Evolutionary conservation across 1,284 basidiomycete genomes (phyloP).

Genomic region (Cutaneotrichosporon cyanovorans): DNA sequence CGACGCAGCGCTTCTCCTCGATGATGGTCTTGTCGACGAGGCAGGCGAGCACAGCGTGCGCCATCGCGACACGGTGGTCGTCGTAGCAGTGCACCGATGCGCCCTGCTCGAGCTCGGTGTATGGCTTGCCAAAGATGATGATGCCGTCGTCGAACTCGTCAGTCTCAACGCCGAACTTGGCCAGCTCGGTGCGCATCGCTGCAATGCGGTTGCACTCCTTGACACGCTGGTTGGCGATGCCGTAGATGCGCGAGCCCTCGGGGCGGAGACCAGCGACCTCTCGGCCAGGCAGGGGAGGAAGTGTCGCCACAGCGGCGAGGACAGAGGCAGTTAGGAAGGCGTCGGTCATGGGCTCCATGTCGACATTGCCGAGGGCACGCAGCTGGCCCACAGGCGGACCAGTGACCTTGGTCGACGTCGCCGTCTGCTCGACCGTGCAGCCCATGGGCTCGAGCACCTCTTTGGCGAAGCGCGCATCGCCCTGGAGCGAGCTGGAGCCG

Average conservation of each 20-base stretch:
- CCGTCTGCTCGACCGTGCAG: conserved; percentile 80
- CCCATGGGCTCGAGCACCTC: conserved; percentile 94
- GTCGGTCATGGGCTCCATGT: conserved; percentile 99
- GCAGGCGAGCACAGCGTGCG: conserved; percentile 80
- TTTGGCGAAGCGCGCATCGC: conserved; percentile 90
- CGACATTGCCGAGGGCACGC: conserved; percentile 74
- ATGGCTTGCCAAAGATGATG: conserved; percentile 72
- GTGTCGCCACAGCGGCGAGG: conserved; percentile 74
- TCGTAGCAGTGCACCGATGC: conserved; percentile 90
- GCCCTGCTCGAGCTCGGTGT: conserved; percentile 57
- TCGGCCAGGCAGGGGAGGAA: conserved; percentile 47
- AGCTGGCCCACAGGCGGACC: conserved; percentile 78
- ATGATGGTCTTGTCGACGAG: conserved; percentile 69
- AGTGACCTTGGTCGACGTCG: conserved; percentile 80
- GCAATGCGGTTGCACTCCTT: conserved; percentile 97
- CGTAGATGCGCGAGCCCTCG: conserved; percentile 70
- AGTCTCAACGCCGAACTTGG: conserved; percentile 90
- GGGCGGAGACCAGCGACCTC: conserved; percentile 38
- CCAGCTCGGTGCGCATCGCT: conserved; percentile 93
- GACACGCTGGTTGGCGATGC: conserved; percentile 96
- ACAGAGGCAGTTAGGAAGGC: conserved; percentile 94
- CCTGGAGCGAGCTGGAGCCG: conserved; percentile 82
- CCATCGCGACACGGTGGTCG: conserved; percentile 98
- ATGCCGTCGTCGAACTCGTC: conserved; percentile 90
- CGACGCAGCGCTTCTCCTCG: conserved; percentile 95